These are phyloP conservation scores for Elsinoe australis DNA, from an alignment of 2,329 filamentous ascomycete genomes.

Conservation along the genomic window DNA sequence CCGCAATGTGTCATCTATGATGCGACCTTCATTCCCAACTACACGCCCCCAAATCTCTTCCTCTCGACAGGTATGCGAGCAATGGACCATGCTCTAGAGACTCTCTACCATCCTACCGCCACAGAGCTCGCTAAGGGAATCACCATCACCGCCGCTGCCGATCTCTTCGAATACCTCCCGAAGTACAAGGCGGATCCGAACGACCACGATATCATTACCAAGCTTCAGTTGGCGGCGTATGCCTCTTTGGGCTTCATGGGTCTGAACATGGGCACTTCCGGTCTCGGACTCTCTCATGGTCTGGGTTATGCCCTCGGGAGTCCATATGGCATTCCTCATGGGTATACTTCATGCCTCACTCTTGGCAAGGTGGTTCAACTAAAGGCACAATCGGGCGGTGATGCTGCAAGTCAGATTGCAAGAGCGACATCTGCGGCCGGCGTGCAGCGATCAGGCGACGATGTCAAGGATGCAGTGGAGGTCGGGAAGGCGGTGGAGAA, in stretches of 20 bases:
- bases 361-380: conserved; percentile 48
- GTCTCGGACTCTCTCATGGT: conserved; percentile 39
- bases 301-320: conserved; percentile 46
- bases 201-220: conserved; percentile 44
- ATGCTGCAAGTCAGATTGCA: conserved; percentile 41
- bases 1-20: conserved; percentile 49
- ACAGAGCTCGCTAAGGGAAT: conserved; percentile 43
- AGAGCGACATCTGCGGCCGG: conserved; percentile 40
- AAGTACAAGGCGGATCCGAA: conserved; percentile 40
- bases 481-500: conserved; percentile 40
- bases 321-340: conserved; percentile 51
- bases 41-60: conserved; percentile 46
- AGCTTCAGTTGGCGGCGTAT: conserved; percentile 47
- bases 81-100: conserved; percentile 50
- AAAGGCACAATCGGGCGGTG: conserved; percentile 39
- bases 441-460: conserved; percentile 33
- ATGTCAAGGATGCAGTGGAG: conserved; percentile 36
- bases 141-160: conserved; percentile 38
- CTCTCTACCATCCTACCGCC: conserved; percentile 44
- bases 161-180: conserved; percentile 43
- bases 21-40: conserved; percentile 38
- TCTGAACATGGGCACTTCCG: conserved; percentile 44
- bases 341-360: conserved; percentile 49
- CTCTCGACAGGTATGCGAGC: conserved; percentile 47
- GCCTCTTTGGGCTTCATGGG: conserved; percentile 45